Conservation (phyloP, 2,329 filamentous ascomycete species). For the Pseudocercospora cruenta region DNA sequence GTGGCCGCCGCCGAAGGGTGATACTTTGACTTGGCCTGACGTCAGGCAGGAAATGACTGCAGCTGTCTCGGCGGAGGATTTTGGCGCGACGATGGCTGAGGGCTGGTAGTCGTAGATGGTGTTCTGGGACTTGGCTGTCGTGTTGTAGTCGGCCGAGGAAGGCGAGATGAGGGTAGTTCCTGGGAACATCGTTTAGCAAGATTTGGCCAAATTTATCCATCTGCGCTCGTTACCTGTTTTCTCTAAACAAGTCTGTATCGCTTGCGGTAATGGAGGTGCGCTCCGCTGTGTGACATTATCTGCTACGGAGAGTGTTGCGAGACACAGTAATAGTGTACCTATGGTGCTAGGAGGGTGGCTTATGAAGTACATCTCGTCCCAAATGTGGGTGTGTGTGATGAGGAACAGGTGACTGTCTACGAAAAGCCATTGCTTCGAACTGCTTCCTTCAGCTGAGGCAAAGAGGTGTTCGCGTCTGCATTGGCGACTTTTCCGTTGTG, state of each 20-base stretch:
- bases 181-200: too few relatives aligned
- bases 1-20: constrained; percentile 26
- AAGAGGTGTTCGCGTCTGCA: background rate
- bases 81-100: constrained; percentile 17
- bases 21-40: constrained; percentile 12
- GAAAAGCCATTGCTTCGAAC: background rate
- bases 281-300: background rate
- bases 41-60: constrained; percentile 18
- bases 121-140: constrained; percentile 20
- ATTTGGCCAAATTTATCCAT: too few relatives aligned
- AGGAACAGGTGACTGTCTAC: background rate
- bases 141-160: constrained; percentile 2
- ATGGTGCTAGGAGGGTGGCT: background rate
- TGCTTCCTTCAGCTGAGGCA: background rate
- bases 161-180: background rate
- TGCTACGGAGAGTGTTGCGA: background rate
- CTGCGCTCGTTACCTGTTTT: background rate
- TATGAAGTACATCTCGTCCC: background rate
- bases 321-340: background rate
- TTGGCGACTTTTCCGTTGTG: background rate
- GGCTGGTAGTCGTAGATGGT: constrained; percentile 26
- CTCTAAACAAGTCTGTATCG: background rate
- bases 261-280: background rate
- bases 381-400: background rate
- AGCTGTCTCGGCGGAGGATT: constrained; percentile 15